phyloP scores from a whole-genome alignment of 352 stramenopile genomes.

The Globisporangium echinulatum region DNA sequence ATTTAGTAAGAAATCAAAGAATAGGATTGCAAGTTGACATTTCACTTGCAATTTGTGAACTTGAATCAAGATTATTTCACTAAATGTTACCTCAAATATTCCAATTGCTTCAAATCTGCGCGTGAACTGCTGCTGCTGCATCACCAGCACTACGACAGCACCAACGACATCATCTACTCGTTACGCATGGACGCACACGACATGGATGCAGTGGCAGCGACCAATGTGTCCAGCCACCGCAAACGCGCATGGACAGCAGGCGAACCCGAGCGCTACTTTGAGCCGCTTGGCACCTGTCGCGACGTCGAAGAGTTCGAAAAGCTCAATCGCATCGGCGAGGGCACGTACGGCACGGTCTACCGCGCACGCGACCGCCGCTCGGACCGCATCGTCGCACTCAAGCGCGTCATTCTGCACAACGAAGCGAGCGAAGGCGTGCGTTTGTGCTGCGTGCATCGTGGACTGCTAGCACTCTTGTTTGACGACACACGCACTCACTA shows the following conservation, averaged over 20 bases:
- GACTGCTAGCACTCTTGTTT: not conserved
- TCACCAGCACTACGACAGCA: too few relatives aligned
- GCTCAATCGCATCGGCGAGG: constrained; percentile 78
- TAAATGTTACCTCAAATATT: too few relatives aligned
- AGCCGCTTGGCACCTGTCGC: constrained; percentile 38
- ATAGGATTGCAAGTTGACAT: too few relatives aligned
- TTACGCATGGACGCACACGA: too few relatives aligned
- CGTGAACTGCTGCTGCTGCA: too few relatives aligned
- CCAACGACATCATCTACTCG: too few relatives aligned
- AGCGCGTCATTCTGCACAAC: constrained; percentile 90
- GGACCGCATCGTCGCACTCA: constrained; percentile 83
- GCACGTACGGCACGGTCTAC: constrained; percentile 89
- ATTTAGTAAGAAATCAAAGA: too few relatives aligned
- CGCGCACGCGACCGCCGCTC: constrained; percentile 61
- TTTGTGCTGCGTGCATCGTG: not conserved
- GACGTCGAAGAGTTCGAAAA: constrained; percentile 68
- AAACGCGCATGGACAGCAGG: constrained; percentile 7
- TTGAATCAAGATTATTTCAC: too few relatives aligned
- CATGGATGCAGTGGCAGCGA: not conserved
- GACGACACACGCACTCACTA: too few relatives aligned
- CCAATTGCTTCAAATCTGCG: too few relatives aligned
- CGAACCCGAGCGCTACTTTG: constrained; percentile 27
- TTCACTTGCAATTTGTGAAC: too few relatives aligned
- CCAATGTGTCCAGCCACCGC: not conserved
- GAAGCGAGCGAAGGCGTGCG: constrained; percentile 85